Base-by-base conservation (phyloP, 352 stramenopile genomes). In the Pythium coloratum region DNA sequence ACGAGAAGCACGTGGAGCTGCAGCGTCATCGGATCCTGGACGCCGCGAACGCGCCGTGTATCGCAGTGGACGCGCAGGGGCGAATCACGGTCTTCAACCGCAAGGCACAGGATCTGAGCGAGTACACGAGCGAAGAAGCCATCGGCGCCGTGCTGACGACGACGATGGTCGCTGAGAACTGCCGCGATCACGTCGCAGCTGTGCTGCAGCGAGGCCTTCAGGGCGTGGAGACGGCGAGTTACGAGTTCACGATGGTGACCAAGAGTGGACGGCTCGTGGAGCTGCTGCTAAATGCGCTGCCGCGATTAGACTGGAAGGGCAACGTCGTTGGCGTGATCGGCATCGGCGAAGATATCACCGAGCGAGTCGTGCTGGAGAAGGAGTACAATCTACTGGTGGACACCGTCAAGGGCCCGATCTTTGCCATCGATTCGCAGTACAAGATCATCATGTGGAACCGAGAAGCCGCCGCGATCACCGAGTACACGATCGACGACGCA, bases 391-490 rank as follows among this genome's bases (percentile, higher is more conserved):
- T 85, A 0, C 69, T 96, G 10, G 90, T 96, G 42, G 86, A 96
- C 50, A 91, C 86, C 0, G 86, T 86, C 4, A 96, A 94, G 36
- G 88, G 83, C 6, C 88, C 88, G 0, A 95, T 96, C 56, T 91
- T 94, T 24, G 88, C 83, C 8, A 71, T 96, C 13, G 84, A 98
- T 77, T 82, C 78, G 33, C 64, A 91, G 36, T 91, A 90, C 53
- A 71, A 75, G 20, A 88, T 96, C 36, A 92, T 89, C 14, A 89
- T 96, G 68, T 98, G 95, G 95, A 98, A 98, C 70, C 91, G 97
- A 57, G 97, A 97, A 69, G 92, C 89, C 0, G 83, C 84, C 0
- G 86, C 80, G 1, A 90, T 94, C 55, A 97, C 91, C 5, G 90
- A 96, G 61, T 98, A 97, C 69, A 78, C 78, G 16, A 87, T 89